Evolutionary conservation across 2,329 filamentous ascomycete genomes (phyloP).

Genomic region (Aspergillus piperis): DNA sequence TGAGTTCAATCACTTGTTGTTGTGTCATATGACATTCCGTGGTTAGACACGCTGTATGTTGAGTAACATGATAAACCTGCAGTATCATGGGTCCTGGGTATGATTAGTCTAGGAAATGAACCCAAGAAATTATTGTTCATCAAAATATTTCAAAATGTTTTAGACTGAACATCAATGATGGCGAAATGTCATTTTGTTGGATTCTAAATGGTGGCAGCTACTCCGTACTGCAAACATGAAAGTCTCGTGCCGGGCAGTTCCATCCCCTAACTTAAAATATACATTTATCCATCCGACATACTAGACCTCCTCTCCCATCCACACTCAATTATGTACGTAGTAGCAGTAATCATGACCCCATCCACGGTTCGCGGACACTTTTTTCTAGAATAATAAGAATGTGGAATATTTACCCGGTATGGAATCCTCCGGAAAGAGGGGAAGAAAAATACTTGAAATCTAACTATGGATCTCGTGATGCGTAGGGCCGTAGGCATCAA

Average conservation of each 20-base stretch:
- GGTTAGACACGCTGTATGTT: neutral
- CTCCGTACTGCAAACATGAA: neutral
- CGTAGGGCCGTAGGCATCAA: neutral
- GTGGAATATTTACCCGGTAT: neutral
- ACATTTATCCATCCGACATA: neutral
- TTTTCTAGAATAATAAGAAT: neutral
- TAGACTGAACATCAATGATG: no score
- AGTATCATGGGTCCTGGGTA: neutral
- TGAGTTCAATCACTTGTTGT: neutral
- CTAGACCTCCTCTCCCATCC: neutral
- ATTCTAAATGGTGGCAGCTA: neutral
- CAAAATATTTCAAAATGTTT: neutral
- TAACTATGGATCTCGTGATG: neutral
- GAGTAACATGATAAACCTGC: neutral
- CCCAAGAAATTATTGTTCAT: neutral
- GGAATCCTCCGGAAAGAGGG: neutral
- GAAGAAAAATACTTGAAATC: no score
- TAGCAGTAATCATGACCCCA: neutral
- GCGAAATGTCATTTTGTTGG: no score
- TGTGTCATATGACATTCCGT: neutral
- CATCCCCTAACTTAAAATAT: neutral
- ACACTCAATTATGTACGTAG: neutral
- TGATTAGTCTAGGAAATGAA: neutral
- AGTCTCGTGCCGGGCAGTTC: neutral
- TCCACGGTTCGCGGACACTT: neutral